Conservation (phyloP, 768 basidiomycete species). For the Trametes gibbosa region DNA sequence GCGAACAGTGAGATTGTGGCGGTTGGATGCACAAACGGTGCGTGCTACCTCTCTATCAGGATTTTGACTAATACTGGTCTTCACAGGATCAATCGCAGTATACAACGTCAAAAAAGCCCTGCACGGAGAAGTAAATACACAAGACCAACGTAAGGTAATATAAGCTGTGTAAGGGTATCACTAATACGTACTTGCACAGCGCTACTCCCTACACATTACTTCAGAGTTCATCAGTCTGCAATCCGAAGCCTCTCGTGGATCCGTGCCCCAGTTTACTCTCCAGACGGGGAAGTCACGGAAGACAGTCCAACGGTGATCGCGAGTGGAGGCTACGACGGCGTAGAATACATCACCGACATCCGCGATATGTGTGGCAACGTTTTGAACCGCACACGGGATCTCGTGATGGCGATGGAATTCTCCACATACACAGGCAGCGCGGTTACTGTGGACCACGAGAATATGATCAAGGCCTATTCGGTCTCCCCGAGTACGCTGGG, state of each 20-base stretch:
- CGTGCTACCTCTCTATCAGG: neutral
- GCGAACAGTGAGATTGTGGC: constrained; percentile 81
- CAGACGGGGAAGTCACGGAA: constrained; percentile 43
- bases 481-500: constrained; percentile 72
- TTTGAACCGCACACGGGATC: constrained; percentile 78
- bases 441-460: constrained; percentile 81
- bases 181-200: constrained; percentile 25
- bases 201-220: constrained; percentile 68
- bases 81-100: constrained; percentile 33
- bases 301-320: constrained; percentile 71
- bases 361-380: constrained; percentile 64
- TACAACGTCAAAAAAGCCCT: constrained; percentile 32
- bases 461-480: constrained; percentile 72
- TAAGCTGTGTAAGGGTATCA: neutral
- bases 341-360: constrained; percentile 73
- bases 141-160: constrained; percentile 38
- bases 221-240: constrained; percentile 74
- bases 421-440: constrained; percentile 67
- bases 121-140: neutral
- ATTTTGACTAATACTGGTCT: neutral
- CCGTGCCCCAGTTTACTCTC: constrained; percentile 54
- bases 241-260: constrained; percentile 78
- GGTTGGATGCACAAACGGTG: constrained; percentile 83
- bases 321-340: constrained; percentile 80
- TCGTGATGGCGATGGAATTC: constrained; percentile 65